Percentiles rank a stretch among this genome's conserved stretches.
phyloP scores from a whole-genome alignment of 208 protist species.

The Crithidia fasciculata region DNA sequence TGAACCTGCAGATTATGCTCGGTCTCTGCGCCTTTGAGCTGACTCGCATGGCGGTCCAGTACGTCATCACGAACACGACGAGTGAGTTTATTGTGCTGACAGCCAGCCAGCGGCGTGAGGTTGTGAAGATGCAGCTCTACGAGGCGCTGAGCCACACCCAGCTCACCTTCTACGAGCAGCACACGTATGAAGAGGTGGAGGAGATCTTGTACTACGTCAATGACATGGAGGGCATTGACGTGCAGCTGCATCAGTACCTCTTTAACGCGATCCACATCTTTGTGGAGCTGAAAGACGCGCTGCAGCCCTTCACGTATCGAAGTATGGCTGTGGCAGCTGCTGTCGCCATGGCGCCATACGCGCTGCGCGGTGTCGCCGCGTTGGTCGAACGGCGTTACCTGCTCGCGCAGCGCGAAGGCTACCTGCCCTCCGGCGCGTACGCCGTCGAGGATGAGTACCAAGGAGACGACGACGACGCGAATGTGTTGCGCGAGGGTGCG shows the following conservation, averaged over 20 bases:
- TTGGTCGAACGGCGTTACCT: conserved; percentile 29
- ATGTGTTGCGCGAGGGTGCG: conserved; percentile 46
- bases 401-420: conserved; percentile 30
- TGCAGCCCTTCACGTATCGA: conserved; percentile 32
- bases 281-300: conserved; percentile 24
- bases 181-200: conserved; percentile 66
- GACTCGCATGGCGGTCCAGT: conserved; percentile 42
- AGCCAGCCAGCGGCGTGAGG: conserved; percentile 50
- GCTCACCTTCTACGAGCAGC: conserved; percentile 65
- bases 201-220: conserved; percentile 72
- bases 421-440: conserved; percentile 33
- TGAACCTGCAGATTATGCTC: conserved; percentile 19
- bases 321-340: conserved; percentile 23
- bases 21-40: conserved; percentile 56
- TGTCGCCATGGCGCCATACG: conserved; percentile 26
- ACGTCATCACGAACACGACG: conserved; percentile 42
- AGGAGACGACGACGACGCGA: conserved; percentile 28
- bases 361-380: conserved; percentile 22
- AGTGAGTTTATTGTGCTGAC: conserved; percentile 53
- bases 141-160: conserved; percentile 61
- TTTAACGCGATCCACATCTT: conserved; percentile 39
- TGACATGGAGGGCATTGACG: conserved; percentile 82
- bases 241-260: conserved; percentile 66
- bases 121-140: conserved; percentile 59
- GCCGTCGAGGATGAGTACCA: conserved; percentile 32